Base-by-base conservation (phyloP, 164 flowering plant species). In the Amborella trichopoda region DNA sequence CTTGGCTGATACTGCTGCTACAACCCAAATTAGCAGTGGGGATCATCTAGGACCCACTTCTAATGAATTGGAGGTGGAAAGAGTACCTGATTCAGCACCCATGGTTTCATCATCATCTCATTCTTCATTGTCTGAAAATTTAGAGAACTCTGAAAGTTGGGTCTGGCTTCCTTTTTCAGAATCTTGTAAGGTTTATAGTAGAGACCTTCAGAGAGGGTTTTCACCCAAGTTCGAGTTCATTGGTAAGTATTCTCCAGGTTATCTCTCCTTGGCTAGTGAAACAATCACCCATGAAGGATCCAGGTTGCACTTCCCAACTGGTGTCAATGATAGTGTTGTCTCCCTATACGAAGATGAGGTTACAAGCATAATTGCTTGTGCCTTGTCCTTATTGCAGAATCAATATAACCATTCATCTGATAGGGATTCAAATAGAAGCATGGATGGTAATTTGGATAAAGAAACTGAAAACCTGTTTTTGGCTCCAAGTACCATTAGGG, bases 351-450 rank as follows among this genome's bases (percentile, higher is more conserved):
- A 84, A 52, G 88, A 73, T 51, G 99, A 93, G 46, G 68, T 66
- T 50, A 80, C 96, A 14, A 93, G 94, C 68, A 60, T 84, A 46
- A 78, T 84, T 58, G 80, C 96, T 8, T 88, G 91, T 68, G 94
- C 87, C 20, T 48, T 93, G 27, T 80, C 91, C 22, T 51, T 67
- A 55, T 49, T 77, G 61, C 69, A 70, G 26, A 76, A 78, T 49
- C 38, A 5, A 42, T 46, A 64, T 40, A 42, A 44, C 43, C 51
- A 46, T 22, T 19, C 40, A 1, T 77, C 65, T 23, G 41, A 38
- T 4, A 16, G 41, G 21, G 69, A 65, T 42, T 23, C 38, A 1
- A 49, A 20, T 50, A 60, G 32, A 61, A 80, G 52, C 28, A 52
- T 45, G 22, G 32, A 12, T 49, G 63, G 52, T 39, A 44, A 50